A percentile compares a stretch with the other conserved stretches of the same genome.
phyloP scores from a whole-genome alignment of 2,329 filamentous ascomycete species.

The Monosporascus sp. region DNA sequence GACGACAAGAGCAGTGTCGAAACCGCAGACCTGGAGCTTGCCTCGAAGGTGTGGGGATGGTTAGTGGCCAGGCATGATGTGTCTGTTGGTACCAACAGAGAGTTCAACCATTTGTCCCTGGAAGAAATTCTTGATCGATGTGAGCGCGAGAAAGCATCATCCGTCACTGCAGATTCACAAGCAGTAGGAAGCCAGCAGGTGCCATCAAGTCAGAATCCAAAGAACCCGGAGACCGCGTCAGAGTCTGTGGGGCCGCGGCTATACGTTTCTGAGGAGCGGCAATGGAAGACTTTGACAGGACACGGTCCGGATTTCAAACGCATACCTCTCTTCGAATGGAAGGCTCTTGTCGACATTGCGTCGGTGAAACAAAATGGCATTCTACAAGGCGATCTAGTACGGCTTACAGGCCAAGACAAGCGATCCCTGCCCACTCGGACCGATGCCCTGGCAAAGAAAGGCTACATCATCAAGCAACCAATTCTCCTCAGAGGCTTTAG shows the following conservation, averaged over 20 bases:
- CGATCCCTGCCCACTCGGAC: conserved; percentile 59
- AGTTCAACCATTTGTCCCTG: conserved; percentile 34
- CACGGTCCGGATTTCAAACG: conserved; percentile 56
- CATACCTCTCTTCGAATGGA: conserved; percentile 55
- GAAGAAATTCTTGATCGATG: conserved; percentile 34
- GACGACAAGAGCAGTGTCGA: conserved; percentile 1
- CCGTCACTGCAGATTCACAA: conserved; percentile 1
- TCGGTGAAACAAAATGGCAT: conserved; percentile 51
- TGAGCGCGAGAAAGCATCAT: conserved; percentile 21
- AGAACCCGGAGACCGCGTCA: neutral
- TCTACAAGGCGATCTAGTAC: conserved; percentile 55
- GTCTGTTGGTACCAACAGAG: conserved; percentile 30
- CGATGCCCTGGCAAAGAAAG: conserved; percentile 53
- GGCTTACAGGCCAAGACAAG: conserved; percentile 57
- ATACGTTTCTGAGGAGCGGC: conserved; percentile 48
- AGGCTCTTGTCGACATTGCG: conserved; percentile 53
- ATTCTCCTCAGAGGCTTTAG: conserved; percentile 54
- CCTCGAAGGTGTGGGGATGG: conserved; percentile 39
- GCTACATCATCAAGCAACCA: conserved; percentile 58
- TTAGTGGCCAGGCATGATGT: conserved; percentile 35
- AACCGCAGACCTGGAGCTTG: conserved; percentile 27
- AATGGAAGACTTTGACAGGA: conserved; percentile 57
- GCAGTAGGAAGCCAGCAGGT: conserved; percentile 1
- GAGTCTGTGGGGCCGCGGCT: conserved; percentile 27
- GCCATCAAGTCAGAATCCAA: conserved; percentile 1